Conservation (phyloP, 192 early-diverging fungal species). For the Pilobolus umbonatus region DNA sequence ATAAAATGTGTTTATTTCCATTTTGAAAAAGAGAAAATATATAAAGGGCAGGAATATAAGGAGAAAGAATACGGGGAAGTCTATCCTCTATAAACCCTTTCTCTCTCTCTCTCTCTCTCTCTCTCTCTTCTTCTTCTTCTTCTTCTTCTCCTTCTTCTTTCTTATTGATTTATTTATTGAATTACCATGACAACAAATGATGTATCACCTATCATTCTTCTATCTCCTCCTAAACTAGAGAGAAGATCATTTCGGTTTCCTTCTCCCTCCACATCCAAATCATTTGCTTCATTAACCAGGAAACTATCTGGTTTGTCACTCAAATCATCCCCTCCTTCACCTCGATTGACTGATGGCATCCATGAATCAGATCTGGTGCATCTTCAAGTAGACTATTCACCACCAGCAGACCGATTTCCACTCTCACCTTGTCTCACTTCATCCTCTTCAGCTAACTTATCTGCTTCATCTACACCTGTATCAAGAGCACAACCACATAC, state of each 20-base stretch:
- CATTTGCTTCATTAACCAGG: conserved; percentile 1
- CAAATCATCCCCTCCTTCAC: neutral
- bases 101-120: neutral
- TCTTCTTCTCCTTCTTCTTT: neutral
- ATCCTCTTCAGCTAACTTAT: neutral
- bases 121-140: neutral
- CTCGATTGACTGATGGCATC: neutral
- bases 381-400: neutral
- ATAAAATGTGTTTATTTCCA: neutral
- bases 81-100: neutral
- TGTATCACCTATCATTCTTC: conserved; percentile 1
- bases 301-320: conserved; percentile 8
- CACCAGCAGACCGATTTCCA: neutral
- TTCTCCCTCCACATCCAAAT: neutral
- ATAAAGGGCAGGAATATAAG: neutral
- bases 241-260: neutral
- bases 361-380: too few species aligned
- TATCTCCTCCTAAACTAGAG: conserved; percentile 9
- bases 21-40: neutral
- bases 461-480: neutral
- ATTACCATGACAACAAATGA: conserved; percentile 1
- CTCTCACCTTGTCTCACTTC: neutral
- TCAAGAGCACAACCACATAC: neutral
- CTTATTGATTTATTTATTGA: neutral
- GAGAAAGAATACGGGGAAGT: neutral